Percentiles rank a stretch among this genome's conserved stretches.
phyloP scores from a whole-genome alignment of 2,329 filamentous ascomycete species.

The Diplocarpon rosae region DNA sequence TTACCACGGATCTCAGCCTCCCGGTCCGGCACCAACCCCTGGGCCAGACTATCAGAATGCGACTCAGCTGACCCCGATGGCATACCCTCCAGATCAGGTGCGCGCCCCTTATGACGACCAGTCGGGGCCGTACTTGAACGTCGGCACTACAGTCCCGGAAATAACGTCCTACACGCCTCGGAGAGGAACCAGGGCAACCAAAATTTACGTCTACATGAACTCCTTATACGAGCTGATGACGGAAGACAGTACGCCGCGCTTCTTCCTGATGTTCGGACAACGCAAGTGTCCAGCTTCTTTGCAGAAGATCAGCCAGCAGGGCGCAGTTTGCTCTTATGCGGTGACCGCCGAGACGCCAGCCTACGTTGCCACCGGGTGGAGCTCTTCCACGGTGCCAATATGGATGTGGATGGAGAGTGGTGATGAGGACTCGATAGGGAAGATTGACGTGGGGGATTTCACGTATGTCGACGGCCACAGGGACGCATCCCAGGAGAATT shows the following conservation, averaged over 20 bases:
- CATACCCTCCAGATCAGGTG: constrained; percentile 34
- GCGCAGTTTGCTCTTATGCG: constrained; percentile 56
- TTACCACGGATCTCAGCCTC: constrained; percentile 35
- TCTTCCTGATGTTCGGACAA: constrained; percentile 68
- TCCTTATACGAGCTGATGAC: constrained; percentile 64
- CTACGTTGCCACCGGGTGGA: constrained; percentile 44
- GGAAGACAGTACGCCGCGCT: constrained; percentile 35
- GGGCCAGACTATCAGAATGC: constrained; percentile 22
- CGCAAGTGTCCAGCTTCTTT: constrained; percentile 59
- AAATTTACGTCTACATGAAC: constrained; percentile 62
- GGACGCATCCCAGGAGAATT: constrained; percentile 29
- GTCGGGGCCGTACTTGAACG: constrained; percentile 55
- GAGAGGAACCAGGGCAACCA: constrained; percentile 57
- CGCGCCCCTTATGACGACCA: constrained; percentile 48
- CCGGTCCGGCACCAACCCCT: constrained; percentile 31
- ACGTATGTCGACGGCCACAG: constrained; percentile 42
- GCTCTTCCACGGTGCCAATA: constrained; percentile 45
- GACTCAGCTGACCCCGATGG: constrained; percentile 22
- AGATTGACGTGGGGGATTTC: constrained; percentile 48
- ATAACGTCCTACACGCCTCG: constrained; percentile 61
- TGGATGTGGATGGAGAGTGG: constrained; percentile 49
- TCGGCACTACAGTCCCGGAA: constrained; percentile 47
- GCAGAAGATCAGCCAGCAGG: constrained; percentile 46
- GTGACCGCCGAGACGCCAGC: constrained; percentile 63
- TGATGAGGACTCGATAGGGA: constrained; percentile 37